Base-by-base conservation (phyloP, 2,329 filamentous ascomycete species). In the Colletotrichum melonis region DNA sequence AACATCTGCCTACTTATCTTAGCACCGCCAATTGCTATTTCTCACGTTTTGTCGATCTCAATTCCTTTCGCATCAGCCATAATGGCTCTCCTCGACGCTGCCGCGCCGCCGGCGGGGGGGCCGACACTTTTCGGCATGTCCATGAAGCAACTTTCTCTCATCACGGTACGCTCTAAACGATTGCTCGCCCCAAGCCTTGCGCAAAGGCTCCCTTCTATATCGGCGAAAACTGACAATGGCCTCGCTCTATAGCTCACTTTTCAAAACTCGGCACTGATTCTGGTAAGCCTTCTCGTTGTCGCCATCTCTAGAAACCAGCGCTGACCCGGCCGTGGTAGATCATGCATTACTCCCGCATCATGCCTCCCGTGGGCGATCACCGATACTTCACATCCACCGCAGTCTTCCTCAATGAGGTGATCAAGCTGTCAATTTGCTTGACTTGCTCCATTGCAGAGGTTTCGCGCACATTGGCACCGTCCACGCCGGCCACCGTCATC, bases 341-440 rank as follows among this genome's bases (percentile, higher is more conserved):
- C 69, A 93, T 98, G 88, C 96, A 98, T 85, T 98, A 98, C 83
- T 98, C 95, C 35, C 91, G 95, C 76, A 92, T 97, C 74, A 98
- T 98, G 95, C 93, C 95, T n/a, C 88, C 92, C 11, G 87, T 90
- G 11, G 92, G 92, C 80, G 94, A 95, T 76, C 94, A 95, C 80
- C 92, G 95, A 81, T 98, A 98, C 83, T 94, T 97, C 78, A 92
- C 96, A 52, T 98, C 95, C 55, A 98, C 97, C 11, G 95, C 96
- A 56, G 94, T 99, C 67, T 94, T 98, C 81, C 88, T 98, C 75
- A 97, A 95, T 82, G 97, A 99, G 84, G 89, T 98, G 59, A 89
- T 98, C 78, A 98, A 98, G 84, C 89, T 98, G 42, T 90, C 92
- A 49, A 91, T 98, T 68, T 97, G 94, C 77, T 86, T 98, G 55